Conservation (phyloP, 305 asterid genomes). For the Solanum hybrid region DNA sequence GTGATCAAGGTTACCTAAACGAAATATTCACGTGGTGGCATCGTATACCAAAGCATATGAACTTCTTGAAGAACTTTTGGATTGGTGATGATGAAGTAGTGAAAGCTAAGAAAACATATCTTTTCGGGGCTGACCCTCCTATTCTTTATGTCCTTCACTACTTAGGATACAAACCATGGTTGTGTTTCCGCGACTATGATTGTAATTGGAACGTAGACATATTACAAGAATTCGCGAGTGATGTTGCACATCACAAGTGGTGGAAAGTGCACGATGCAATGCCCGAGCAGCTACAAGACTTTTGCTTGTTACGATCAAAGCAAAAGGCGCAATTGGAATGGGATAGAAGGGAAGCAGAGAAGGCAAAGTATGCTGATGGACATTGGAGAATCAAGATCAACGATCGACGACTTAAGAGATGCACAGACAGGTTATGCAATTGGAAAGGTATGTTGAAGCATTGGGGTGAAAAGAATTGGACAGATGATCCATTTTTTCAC, state of each 20-base stretch:
- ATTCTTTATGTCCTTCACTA: slow-evolving; percentile 55
- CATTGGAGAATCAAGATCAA: slow-evolving; percentile 45
- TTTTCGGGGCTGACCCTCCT: slow-evolving; percentile 53
- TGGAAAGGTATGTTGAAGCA: slow-evolving; percentile 52
- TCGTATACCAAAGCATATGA: slow-evolving; percentile 42
- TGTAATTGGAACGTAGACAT: slow-evolving; percentile 70
- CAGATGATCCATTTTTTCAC: slow-evolving; percentile 15
- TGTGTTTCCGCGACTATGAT: slow-evolving; percentile 61
- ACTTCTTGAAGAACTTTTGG: slow-evolving; percentile 51
- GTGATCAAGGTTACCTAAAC: slow-evolving; percentile 63
- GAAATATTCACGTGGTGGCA: slow-evolving; percentile 71
- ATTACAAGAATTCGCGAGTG: slow-evolving; percentile 59
- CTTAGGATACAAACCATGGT: slow-evolving; percentile 66
- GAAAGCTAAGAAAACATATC: slow-evolving; percentile 23
- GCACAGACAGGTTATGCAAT: slow-evolving; percentile 37
- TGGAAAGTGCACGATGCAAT: slow-evolving; percentile 62
- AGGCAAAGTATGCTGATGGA: slow-evolving; percentile 29
- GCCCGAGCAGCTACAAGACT: slow-evolving; percentile 34
- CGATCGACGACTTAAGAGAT: slow-evolving; percentile 34
- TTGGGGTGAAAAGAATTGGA: slow-evolving; percentile 65
- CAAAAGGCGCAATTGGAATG: slow-evolving; percentile 66
- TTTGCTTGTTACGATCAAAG: slow-evolving; percentile 40
- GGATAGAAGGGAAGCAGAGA: slow-evolving; percentile 54
- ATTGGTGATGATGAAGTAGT: slow-evolving; percentile 35
- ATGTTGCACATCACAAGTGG: slow-evolving; percentile 59